These are phyloP conservation scores for Noccaea caerulescens DNA, from an alignment of 345 rosid species.

Conservation along the genomic window DNA sequence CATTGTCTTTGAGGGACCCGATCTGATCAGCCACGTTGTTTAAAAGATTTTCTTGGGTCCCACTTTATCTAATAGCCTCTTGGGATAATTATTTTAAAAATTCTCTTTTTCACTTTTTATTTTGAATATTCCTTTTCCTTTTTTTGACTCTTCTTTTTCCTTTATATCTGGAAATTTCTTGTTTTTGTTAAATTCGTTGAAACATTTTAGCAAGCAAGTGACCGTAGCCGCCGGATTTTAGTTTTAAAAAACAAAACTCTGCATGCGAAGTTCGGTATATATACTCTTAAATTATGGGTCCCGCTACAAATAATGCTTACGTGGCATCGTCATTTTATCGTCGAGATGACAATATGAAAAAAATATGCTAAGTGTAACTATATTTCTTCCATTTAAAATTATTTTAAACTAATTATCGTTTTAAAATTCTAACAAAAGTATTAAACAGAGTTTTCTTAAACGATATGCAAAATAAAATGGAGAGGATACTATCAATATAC, in stretches of 20 bases:
- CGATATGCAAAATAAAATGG: too few relatives aligned
- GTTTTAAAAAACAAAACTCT: slow-evolving; percentile 3
- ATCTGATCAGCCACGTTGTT: slow-evolving; percentile 46
- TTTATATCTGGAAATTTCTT: background rate
- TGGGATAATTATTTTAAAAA: slow-evolving; percentile 23
- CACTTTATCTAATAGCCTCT: slow-evolving; percentile 44
- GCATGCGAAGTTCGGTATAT: slow-evolving; percentile 35
- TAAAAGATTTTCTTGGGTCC: slow-evolving; percentile 40
- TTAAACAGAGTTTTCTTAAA: too few relatives aligned
- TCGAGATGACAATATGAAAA: too few relatives aligned
- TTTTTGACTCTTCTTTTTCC: slow-evolving; percentile 20
- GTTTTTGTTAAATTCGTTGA: background rate
- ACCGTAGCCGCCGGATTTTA: slow-evolving; percentile 35
- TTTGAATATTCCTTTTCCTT: slow-evolving; percentile 29
- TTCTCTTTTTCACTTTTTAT: background rate
- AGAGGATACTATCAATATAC: too few relatives aligned
- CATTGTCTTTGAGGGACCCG: slow-evolving; percentile 40
- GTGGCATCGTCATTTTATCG: background rate
- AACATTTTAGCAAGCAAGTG: slow-evolving; percentile 13
- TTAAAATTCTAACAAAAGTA: too few relatives aligned
- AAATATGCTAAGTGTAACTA: too few relatives aligned
- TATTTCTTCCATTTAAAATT: too few relatives aligned
- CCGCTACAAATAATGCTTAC: background rate
- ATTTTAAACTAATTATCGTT: too few relatives aligned
- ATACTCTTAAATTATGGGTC: background rate